These are phyloP conservation scores for Spiromastix sp. DNA, from an alignment of 2,329 filamentous ascomycete species.

Conservation along the genomic window DNA sequence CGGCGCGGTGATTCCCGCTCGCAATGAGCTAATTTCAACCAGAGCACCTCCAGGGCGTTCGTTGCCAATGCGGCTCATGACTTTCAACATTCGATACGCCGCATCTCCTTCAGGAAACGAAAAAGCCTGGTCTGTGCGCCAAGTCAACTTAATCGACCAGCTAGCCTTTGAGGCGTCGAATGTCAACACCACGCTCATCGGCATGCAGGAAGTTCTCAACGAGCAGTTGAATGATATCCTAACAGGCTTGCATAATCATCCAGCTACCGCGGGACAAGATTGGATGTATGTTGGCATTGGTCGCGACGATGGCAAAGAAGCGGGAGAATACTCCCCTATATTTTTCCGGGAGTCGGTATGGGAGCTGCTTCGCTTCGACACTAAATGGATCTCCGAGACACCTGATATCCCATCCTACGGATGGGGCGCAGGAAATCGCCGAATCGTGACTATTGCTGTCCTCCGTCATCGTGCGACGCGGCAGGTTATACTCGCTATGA, in stretches of 20 bases:
- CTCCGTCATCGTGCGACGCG: slow-evolving; percentile 38
- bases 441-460: slow-evolving; percentile 45
- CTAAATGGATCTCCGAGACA: slow-evolving; percentile 67
- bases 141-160: slow-evolving; percentile 36
- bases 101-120: slow-evolving; percentile 42
- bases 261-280: slow-evolving; percentile 14
- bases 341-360: slow-evolving; percentile 57
- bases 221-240: slow-evolving; percentile 43
- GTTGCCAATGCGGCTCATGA: slow-evolving; percentile 26
- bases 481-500: slow-evolving; percentile 39
- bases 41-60: neutral
- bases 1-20: neutral
- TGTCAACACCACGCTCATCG: slow-evolving; percentile 41
- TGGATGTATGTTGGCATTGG: slow-evolving; percentile 50
- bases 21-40: neutral
- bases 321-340: slow-evolving; percentile 74
- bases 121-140: slow-evolving; percentile 40
- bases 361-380: slow-evolving; percentile 50
- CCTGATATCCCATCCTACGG: slow-evolving; percentile 58
- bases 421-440: slow-evolving; percentile 54
- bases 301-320: slow-evolving; percentile 49
- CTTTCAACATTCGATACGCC: slow-evolving; percentile 49
- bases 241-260: slow-evolving; percentile 31
- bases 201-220: slow-evolving; percentile 47
- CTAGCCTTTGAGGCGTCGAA: slow-evolving; percentile 29